Percentiles rank a stretch among this genome's conserved stretches.
Conservation (phyloP, 257 asterid genomes). For the Lavandula angustifolia region DNA sequence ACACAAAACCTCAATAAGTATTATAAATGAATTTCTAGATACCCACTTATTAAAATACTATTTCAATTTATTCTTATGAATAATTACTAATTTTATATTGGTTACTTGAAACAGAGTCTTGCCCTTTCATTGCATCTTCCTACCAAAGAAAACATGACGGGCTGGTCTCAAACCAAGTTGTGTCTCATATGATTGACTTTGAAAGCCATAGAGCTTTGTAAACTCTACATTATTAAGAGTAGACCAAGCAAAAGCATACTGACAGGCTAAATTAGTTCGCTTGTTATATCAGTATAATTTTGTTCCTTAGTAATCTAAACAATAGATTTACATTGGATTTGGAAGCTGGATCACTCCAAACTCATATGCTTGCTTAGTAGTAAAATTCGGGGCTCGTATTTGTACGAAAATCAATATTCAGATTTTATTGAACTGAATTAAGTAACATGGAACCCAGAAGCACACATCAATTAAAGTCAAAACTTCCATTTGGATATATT, state of each 20-base stretch:
- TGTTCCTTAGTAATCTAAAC: neutral
- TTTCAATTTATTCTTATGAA: too few relatives aligned
- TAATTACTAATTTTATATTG: too few relatives aligned
- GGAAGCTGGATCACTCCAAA: neutral
- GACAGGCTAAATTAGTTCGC: neutral
- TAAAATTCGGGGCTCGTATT: neutral
- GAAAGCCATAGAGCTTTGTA: neutral
- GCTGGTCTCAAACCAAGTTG: too few relatives aligned
- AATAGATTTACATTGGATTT: neutral
- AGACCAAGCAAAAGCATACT: neutral
- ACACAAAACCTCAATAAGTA: too few relatives aligned
- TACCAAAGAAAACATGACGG: too few relatives aligned
- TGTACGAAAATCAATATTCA: too few relatives aligned
- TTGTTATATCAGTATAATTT: neutral
- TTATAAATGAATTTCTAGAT: too few relatives aligned
- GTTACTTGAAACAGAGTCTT: too few relatives aligned
- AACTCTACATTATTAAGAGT: neutral
- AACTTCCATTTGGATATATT: too few relatives aligned
- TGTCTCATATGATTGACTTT: neutral
- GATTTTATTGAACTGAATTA: neutral
- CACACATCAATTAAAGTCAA: too few relatives aligned
- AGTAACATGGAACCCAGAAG: neutral
- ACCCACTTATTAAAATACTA: too few relatives aligned
- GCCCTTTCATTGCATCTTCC: too few relatives aligned
- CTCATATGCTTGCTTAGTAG: neutral